Evolutionary conservation across 1,284 basidiomycete genomes (phyloP).

Genomic region (Boletus semigastroideus): DNA sequence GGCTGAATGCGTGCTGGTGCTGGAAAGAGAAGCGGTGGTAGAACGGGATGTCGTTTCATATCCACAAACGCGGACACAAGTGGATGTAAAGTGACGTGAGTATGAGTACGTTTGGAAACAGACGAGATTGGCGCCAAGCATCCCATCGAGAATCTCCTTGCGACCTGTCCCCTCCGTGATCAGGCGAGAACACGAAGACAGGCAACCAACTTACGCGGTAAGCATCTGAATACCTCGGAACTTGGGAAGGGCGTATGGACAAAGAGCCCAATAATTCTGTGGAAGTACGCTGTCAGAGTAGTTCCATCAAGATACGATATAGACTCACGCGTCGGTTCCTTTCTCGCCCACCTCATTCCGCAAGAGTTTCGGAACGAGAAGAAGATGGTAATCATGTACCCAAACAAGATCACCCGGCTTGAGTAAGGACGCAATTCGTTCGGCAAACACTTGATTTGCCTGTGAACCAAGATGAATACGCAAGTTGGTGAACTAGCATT

Average conservation of each 20-base stretch:
- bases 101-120: conserved; percentile 99
- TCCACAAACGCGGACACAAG: conserved; percentile 94
- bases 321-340: conserved; percentile 25
- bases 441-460: conserved; percentile 86
- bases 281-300: conserved; percentile 25
- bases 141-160: conserved; percentile 94
- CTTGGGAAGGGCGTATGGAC: conserved; percentile 98
- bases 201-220: conserved; percentile 64
- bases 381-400: conserved; percentile 92
- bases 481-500: not conserved
- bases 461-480: conserved; percentile 34
- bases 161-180: conserved; percentile 46
- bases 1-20: not conserved
- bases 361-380: conserved; percentile 87
- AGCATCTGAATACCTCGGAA: conserved; percentile 93
- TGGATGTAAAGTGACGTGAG: conserved; percentile 92
- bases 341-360: conserved; percentile 47
- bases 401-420: conserved; percentile 88
- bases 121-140: conserved; percentile 95
- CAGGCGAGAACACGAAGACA: not conserved
- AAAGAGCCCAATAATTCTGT: conserved; percentile 87
- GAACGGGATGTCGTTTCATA: conserved; percentile 78
- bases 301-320: conserved; percentile 5
- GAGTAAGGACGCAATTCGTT: conserved; percentile 76
- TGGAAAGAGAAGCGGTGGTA: conserved; percentile 35